These are phyloP conservation scores for Chlorella variabilis DNA, from an alignment of 163 green algal genomes.

Conservation along the genomic window DNA sequence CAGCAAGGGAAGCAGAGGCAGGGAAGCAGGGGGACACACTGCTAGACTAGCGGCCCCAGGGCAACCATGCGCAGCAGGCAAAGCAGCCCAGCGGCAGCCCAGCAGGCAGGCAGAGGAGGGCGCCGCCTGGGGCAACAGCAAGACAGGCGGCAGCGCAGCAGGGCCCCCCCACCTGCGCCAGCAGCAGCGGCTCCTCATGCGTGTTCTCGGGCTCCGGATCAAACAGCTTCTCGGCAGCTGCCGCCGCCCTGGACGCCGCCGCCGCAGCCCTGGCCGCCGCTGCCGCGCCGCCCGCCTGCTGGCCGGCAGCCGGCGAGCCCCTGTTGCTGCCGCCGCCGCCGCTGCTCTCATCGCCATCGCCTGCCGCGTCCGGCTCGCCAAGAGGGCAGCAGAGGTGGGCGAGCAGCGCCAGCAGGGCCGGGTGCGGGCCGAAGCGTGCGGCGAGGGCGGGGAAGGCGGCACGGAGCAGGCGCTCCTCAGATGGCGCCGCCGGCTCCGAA, in stretches of 20 bases:
- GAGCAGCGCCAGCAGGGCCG: constrained; percentile 23
- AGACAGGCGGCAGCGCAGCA: no score
- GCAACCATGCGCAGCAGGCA: no score
- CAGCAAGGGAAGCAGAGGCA: no score
- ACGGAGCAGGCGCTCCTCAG: constrained; percentile 19
- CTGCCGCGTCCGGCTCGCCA: no score
- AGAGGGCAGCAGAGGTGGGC: constrained; percentile 39
- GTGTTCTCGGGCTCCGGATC: constrained; percentile 89
- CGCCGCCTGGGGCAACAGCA: no score
- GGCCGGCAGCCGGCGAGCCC: background rate
- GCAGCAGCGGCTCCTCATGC: constrained; percentile 80
- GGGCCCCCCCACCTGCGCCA: constrained; percentile 75
- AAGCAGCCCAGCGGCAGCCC: no score
- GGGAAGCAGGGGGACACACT: no score
- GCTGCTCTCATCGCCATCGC: no score
- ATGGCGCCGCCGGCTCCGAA: background rate
- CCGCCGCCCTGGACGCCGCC: background rate
- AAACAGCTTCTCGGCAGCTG: constrained; percentile 65
- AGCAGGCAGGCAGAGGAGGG: no score
- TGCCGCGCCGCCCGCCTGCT: background rate
- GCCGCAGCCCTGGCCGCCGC: background rate
- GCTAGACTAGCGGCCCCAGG: no score
- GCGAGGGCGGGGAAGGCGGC: constrained; percentile 7
- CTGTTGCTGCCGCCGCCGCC: background rate
- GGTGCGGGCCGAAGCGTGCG: constrained; percentile 18